These are phyloP conservation scores for Phallus indusiatus DNA, from an alignment of 768 basidiomycete species.

Conservation along the genomic window DNA sequence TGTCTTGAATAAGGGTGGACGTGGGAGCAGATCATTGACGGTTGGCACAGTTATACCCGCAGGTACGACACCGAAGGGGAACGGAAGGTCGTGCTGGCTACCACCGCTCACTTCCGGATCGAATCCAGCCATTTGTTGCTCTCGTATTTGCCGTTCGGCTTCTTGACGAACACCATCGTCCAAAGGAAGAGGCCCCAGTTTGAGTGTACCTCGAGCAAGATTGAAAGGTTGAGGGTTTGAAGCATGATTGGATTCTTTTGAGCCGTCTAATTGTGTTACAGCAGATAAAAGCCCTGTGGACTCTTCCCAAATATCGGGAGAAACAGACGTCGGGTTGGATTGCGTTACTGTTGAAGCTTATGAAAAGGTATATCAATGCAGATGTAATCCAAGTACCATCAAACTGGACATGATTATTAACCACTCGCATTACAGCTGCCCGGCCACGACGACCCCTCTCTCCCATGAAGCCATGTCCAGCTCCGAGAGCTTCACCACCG, in stretches of 20 bases:
- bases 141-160: conserved; percentile 67
- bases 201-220: conserved; percentile 62
- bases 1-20: conserved; percentile 74
- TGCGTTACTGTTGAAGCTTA: conserved; percentile 50
- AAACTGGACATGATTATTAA: conserved; percentile 88
- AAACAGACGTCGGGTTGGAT: conserved; percentile 54
- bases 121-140: conserved; percentile 70
- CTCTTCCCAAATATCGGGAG: conserved; percentile 70
- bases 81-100: conserved; percentile 38
- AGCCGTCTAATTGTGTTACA: conserved; percentile 51
- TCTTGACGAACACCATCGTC: conserved; percentile 74
- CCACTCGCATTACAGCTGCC: conserved; percentile 84
- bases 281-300: conserved; percentile 76
- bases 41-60: conserved; percentile 54
- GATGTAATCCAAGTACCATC: conserved; percentile 48
- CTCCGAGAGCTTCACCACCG: conserved; percentile 76
- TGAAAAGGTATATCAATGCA: not conserved
- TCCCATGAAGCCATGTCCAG: conserved; percentile 69
- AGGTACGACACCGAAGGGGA: conserved; percentile 30
- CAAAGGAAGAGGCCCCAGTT: conserved; percentile 76
- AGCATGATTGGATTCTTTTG: conserved; percentile 29
- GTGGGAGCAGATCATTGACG: conserved; percentile 66
- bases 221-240: conserved; percentile 71
- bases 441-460: conserved; percentile 78
- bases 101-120: conserved; percentile 53